Evolutionary conservation across 306 rosid species (phyloP).

Genomic region (Lablab purpureus): DNA sequence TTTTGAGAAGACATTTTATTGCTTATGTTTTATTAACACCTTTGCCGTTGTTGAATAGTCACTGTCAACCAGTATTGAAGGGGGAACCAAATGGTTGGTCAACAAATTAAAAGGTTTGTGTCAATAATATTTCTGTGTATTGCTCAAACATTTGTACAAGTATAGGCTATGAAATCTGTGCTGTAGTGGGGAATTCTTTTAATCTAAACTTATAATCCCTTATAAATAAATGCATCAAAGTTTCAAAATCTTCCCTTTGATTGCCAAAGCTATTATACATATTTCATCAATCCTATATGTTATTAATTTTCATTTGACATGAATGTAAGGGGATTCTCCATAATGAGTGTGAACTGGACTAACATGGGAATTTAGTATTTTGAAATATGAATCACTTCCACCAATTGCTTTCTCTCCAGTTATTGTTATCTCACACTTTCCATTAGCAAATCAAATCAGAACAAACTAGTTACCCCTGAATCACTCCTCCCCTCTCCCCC

Average conservation of each 20-base stretch:
- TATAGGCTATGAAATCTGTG: conserved; percentile 19
- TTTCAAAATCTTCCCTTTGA: neutral
- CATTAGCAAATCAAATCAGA: neutral
- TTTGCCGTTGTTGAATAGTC: conserved; percentile 58
- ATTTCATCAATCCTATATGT: neutral
- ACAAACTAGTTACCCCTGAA: neutral
- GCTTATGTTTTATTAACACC: conserved; percentile 46
- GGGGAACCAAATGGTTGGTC: conserved; percentile 87
- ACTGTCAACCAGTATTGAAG: conserved; percentile 69
- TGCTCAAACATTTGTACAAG: conserved; percentile 18
- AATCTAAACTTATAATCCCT: neutral
- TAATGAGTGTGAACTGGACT: neutral
- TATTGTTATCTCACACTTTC: neutral
- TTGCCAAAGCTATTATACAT: neutral
- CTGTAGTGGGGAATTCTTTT: neutral
- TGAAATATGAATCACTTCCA: neutral
- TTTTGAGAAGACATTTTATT: conserved; percentile 34
- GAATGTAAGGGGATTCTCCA: neutral
- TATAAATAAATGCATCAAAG: conserved; percentile 1
- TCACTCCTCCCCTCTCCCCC: neutral
- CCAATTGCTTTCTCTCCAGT: conserved; percentile 3
- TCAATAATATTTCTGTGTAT: conserved; percentile 10
- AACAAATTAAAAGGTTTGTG: conserved; percentile 82
- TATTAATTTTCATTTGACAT: neutral
- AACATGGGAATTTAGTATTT: neutral